Conservation (phyloP, 2,329 filamentous ascomycete genomes). For the Elsinoe necatrix region DNA sequence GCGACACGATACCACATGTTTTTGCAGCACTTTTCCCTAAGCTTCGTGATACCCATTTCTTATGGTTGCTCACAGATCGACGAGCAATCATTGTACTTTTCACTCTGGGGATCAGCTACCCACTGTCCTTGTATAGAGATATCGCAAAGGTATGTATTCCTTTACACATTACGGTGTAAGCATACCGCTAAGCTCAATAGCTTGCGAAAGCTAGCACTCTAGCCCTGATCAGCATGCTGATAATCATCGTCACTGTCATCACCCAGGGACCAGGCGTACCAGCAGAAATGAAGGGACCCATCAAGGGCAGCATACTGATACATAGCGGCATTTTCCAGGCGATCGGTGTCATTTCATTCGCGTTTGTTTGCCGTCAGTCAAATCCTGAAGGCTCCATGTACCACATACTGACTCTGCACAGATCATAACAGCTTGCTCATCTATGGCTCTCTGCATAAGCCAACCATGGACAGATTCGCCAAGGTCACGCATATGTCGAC, state of each 20-base stretch:
- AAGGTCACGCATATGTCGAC: slow-evolving; percentile 92
- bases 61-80: slow-evolving; percentile 75
- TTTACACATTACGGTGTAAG: background rate
- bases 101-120: slow-evolving; percentile 76
- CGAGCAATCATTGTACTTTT: slow-evolving; percentile 82
- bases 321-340: slow-evolving; percentile 89
- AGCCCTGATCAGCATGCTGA: slow-evolving; percentile 82
- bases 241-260: slow-evolving; percentile 83
- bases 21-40: slow-evolving; percentile 72
- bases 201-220: slow-evolving; percentile 92
- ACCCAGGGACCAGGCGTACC: slow-evolving; percentile 73
- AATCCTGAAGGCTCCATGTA: background rate
- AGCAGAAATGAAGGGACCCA: slow-evolving; percentile 59
- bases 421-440: slow-evolving; percentile 96
- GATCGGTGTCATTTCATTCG: slow-evolving; percentile 94
- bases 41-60: slow-evolving; percentile 60
- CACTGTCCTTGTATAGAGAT: slow-evolving; percentile 86
- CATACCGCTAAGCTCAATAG: slow-evolving; percentile 38
- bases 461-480: slow-evolving; percentile 90
- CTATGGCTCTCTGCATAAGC: slow-evolving; percentile 88
- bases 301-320: slow-evolving; percentile 64
- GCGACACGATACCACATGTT: slow-evolving; percentile 91
- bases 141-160: slow-evolving; percentile 71
- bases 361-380: slow-evolving; percentile 56
- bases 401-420: slow-evolving; percentile 22